phyloP scores from a whole-genome alignment of 164 flowering plant species.

The Liriodendron chinense region DNA sequence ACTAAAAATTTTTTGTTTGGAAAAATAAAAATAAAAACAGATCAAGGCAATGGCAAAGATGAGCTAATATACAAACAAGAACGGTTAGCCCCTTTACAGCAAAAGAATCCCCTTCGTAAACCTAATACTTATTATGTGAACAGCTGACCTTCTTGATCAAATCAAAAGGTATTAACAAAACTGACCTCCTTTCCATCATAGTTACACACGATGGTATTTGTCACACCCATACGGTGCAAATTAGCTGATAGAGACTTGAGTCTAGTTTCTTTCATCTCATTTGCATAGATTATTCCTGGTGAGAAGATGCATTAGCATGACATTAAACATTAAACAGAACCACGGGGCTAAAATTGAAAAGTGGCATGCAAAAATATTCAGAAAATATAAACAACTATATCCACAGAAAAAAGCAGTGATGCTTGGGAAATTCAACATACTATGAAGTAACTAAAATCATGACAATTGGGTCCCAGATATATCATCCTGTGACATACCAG shows the following conservation, averaged over 20 bases:
- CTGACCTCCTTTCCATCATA: conserved; percentile 96
- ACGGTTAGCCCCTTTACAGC: not conserved
- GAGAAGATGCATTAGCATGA: not conserved
- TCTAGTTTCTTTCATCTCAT: conserved; percentile 84
- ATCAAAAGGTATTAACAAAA: not conserved
- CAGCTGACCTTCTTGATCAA: not conserved
- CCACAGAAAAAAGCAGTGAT: too few relatives aligned
- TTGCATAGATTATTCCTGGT: conserved; percentile 81
- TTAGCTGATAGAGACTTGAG: conserved; percentile 90
- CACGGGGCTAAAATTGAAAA: not conserved
- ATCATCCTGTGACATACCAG: too few relatives aligned
- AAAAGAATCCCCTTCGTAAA: too few relatives aligned
- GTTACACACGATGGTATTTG: conserved; percentile 83
- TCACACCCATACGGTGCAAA: conserved; percentile 93
- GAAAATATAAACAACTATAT: too few relatives aligned
- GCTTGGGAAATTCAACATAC: too few relatives aligned
- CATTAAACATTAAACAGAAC: not conserved
- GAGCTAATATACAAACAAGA: not conserved
- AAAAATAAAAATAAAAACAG: not conserved
- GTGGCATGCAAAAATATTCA: too few relatives aligned
- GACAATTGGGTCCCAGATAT: too few relatives aligned
- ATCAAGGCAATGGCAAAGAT: not conserved
- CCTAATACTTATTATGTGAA: not conserved
- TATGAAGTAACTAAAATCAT: too few relatives aligned
- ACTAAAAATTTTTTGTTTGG: not conserved